phyloP scores from a whole-genome alignment of 1,284 basidiomycete genomes.

The Moesziomyces sp. region DNA sequence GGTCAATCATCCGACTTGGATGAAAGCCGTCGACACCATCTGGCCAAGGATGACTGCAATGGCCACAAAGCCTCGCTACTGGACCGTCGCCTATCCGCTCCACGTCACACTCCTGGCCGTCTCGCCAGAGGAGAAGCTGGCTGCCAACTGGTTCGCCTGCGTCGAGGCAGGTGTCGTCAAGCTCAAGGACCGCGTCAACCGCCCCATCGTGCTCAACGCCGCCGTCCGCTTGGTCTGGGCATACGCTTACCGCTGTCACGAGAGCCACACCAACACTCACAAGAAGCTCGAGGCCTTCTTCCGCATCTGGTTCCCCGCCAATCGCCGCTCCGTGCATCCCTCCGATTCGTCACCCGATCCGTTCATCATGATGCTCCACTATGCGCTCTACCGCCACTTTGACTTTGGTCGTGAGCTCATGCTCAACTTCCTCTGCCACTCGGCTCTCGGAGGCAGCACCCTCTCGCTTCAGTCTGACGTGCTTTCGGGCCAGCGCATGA shows the following conservation, averaged over 20 bases:
- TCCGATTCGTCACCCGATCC: slow-evolving; percentile 81
- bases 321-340: slow-evolving; percentile 75
- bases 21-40: slow-evolving; percentile 86
- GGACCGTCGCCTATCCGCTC: slow-evolving; percentile 86
- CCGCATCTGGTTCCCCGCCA: slow-evolving; percentile 82
- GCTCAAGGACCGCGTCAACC: slow-evolving; percentile 84
- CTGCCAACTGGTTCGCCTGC: slow-evolving; percentile 79
- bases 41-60: slow-evolving; percentile 86
- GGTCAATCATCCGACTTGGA: slow-evolving; percentile 94
- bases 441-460: slow-evolving; percentile 51
- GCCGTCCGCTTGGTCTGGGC: slow-evolving; percentile 89
- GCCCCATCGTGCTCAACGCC: slow-evolving; percentile 82
- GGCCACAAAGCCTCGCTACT: slow-evolving; percentile 89
- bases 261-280: slow-evolving; percentile 80
- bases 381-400: slow-evolving; percentile 83
- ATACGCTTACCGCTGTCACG: slow-evolving; percentile 90
- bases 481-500: slow-evolving; percentile 71
- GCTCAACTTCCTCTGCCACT: slow-evolving; percentile 69
- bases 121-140: slow-evolving; percentile 84
- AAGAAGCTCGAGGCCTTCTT: slow-evolving; percentile 82
- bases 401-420: slow-evolving; percentile 87
- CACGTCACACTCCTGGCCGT: slow-evolving; percentile 86
- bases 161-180: slow-evolving; percentile 74
- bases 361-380: slow-evolving; percentile 83
- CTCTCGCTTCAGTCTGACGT: slow-evolving; percentile 61